A percentile compares a stretch with the other conserved stretches of the same genome.
These are phyloP conservation scores for Tetragonia tetragonoides DNA, from an alignment of 148 eudicot species.

Conservation along the genomic window DNA sequence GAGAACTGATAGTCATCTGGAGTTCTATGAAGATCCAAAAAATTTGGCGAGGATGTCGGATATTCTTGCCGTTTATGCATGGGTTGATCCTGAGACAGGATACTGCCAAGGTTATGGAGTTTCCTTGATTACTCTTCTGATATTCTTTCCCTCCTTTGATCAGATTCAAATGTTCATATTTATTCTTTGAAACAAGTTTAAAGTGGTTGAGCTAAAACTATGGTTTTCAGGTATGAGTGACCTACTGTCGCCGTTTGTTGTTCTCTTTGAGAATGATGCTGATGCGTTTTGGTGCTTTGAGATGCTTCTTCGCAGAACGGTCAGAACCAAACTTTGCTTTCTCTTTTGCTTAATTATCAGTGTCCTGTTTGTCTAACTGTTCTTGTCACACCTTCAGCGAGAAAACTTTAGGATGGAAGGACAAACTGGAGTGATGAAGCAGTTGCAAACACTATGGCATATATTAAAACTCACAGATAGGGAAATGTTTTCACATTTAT, in stretches of 20 bases:
- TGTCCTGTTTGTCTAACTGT: conserved; percentile 19
- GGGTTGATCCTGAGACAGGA: conserved; percentile 98
- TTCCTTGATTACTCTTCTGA: conserved; percentile 12
- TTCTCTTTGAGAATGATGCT: conserved; percentile 94
- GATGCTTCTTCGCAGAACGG: conserved; percentile 96
- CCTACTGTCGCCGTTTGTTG: conserved; percentile 89
- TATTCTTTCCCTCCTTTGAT: conserved; percentile 4
- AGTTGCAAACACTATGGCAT: conserved; percentile 85
- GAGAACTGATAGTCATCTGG: conserved; percentile 92
- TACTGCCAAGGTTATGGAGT: conserved; percentile 84
- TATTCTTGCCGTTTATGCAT: conserved; percentile 98
- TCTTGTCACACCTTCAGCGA: conserved; percentile 44
- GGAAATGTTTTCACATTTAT: conserved; percentile 84
- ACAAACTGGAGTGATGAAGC: conserved; percentile 96
- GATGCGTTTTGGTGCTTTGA: conserved; percentile 99
- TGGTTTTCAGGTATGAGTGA: conserved; percentile 87
- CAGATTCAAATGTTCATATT: background rate
- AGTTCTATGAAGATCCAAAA: conserved; percentile 81
- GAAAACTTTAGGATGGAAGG: conserved; percentile 97
- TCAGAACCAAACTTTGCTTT: conserved; percentile 25
- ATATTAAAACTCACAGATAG: conserved; percentile 76
- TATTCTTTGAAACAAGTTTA: background rate
- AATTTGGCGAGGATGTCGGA: conserved; percentile 98
- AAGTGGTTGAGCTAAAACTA: conserved; percentile 19
- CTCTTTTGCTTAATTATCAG: background rate